A percentile compares a stretch with the other conserved stretches of the same genome.
phyloP scores from a whole-genome alignment of 768 basidiomycete genomes.

The Mycena amicta region DNA sequence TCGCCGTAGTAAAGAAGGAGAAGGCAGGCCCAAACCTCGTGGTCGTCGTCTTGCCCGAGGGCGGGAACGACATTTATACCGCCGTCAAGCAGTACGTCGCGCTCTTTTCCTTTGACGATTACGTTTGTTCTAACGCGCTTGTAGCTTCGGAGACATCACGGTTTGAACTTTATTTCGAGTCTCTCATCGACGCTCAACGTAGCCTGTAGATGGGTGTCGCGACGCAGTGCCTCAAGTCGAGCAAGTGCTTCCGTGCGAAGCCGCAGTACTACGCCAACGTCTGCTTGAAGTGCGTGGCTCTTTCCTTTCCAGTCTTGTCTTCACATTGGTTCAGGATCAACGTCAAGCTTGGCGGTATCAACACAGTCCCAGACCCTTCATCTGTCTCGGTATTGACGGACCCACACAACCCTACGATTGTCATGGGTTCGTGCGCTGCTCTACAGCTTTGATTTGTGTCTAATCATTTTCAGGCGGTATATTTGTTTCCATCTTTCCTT shows the following conservation, averaged over 20 bases:
- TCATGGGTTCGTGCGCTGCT: slow-evolving; percentile 68
- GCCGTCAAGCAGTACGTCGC: slow-evolving; percentile 75
- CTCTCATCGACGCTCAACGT: neutral
- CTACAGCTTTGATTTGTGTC: too few relatives aligned
- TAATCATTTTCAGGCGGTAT: too few relatives aligned
- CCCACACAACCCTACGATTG: slow-evolving; percentile 71
- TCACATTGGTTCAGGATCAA: slow-evolving; percentile 81
- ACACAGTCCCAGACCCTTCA: slow-evolving; percentile 70
- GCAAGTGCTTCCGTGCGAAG: slow-evolving; percentile 68
- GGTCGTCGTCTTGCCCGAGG: slow-evolving; percentile 72
- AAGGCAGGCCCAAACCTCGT: slow-evolving; percentile 55
- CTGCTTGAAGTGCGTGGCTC: slow-evolving; percentile 76
- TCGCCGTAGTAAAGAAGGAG: slow-evolving; percentile 42
- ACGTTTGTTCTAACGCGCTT: neutral
- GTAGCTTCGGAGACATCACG: slow-evolving; percentile 71
- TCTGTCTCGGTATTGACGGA: slow-evolving; percentile 70
- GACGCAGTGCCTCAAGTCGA: slow-evolving; percentile 75
- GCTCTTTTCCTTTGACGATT: neutral
- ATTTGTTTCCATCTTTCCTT: slow-evolving; percentile 1
- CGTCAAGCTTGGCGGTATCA: slow-evolving; percentile 84
- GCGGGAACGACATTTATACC: slow-evolving; percentile 74
- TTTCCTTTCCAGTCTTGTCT: too few relatives aligned
- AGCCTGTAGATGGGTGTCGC: slow-evolving; percentile 63
- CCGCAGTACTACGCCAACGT: slow-evolving; percentile 83
- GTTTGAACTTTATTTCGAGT: slow-evolving; percentile 29